Percentiles rank a stretch among this genome's conserved stretches.
Conservation (phyloP, 179 eudicot species). For the Drosera spatulata region DNA sequence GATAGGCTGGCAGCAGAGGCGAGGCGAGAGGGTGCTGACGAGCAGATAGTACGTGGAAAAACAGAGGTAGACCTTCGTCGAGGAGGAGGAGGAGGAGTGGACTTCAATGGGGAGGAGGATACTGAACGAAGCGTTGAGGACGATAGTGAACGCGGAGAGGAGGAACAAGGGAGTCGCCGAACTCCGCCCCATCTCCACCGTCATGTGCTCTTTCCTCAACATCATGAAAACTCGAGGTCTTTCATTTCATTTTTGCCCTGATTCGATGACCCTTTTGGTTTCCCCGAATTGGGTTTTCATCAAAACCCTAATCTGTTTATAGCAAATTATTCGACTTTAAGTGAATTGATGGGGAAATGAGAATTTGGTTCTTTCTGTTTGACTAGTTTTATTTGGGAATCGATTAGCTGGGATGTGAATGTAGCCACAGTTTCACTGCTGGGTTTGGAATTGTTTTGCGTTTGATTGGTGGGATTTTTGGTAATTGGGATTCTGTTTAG, state of each 20-base stretch:
- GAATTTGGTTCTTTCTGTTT: background rate
- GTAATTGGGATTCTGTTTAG: too few species aligned
- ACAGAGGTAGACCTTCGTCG: background rate
- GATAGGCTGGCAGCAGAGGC: too few species aligned
- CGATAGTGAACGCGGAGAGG: slow-evolving; percentile 69
- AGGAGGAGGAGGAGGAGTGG: background rate
- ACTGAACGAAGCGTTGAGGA: slow-evolving; percentile 61
- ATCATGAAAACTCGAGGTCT: slow-evolving; percentile 89
- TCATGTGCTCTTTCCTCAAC: slow-evolving; percentile 56
- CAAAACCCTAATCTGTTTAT: too few species aligned
- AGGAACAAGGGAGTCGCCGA: slow-evolving; percentile 59
- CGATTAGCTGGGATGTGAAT: too few species aligned
- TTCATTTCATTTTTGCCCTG: background rate
- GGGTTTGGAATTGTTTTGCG: too few species aligned
- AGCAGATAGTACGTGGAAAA: too few species aligned
- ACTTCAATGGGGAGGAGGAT: slow-evolving; percentile 60
- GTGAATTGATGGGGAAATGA: background rate
- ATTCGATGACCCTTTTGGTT: background rate
- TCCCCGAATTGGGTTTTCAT: background rate
- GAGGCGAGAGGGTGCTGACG: too few species aligned
- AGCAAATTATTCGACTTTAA: too few species aligned
- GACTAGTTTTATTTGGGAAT: too few species aligned
- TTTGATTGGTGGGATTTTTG: too few species aligned
- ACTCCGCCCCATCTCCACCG: slow-evolving; percentile 57
- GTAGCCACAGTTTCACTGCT: background rate